A percentile compares a stretch with the other conserved stretches of the same genome.
phyloP scores from a whole-genome alignment of 345 rosid species.

The Psidium friedrichsthalianum region DNA sequence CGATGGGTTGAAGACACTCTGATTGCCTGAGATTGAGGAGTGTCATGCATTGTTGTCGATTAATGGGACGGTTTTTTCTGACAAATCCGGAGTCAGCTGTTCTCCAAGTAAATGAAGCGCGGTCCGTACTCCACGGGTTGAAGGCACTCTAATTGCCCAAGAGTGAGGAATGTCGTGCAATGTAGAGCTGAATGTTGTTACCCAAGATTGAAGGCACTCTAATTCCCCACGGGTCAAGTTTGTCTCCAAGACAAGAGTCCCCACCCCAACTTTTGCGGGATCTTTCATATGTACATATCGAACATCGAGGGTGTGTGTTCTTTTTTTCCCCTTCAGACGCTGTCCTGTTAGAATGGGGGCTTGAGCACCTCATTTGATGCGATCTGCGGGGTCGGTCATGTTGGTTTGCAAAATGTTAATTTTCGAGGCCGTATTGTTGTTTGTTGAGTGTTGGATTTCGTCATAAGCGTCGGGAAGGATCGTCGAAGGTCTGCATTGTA shows the following conservation, averaged over 20 bases:
- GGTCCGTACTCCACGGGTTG: neutral
- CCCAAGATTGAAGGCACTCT: too few relatives aligned
- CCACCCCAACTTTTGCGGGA: neutral
- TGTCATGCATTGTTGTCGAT: neutral
- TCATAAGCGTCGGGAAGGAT: neutral
- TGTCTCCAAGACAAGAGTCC: neutral
- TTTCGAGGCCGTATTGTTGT: neutral
- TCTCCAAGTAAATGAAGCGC: neutral
- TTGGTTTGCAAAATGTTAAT: neutral
- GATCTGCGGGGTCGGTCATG: neutral
- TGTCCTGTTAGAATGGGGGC: neutral
- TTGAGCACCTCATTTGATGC: neutral
- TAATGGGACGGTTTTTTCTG: neutral
- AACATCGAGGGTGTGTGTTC: neutral
- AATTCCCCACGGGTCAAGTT: neutral
- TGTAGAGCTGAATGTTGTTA: neutral
- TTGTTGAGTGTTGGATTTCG: neutral
- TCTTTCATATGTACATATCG: neutral
- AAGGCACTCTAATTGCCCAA: fast-evolving
- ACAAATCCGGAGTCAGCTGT: neutral
- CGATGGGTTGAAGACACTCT: neutral
- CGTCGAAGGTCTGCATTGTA: neutral
- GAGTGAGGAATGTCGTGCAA: neutral
- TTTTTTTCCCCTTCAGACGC: neutral
- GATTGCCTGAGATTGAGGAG: neutral